Evolutionary conservation across 2,329 filamentous ascomycete genomes (phyloP).

Genomic region (Aspergillus aculeatus): DNA sequence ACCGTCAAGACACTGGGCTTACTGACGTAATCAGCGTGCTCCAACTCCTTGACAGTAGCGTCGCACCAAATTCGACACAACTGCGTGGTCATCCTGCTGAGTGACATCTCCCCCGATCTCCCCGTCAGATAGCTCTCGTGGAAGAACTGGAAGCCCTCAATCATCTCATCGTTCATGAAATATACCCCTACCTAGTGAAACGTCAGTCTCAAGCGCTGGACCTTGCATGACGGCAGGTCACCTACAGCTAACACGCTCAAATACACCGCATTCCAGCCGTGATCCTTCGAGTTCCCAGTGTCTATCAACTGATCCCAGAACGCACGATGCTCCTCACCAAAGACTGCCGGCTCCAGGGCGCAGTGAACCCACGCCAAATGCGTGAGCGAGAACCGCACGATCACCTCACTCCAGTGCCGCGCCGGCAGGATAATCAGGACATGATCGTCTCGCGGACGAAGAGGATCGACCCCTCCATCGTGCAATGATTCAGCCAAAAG

Average conservation of each 20-base stretch:
- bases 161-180: neutral
- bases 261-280: constrained; percentile 3
- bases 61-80: constrained; percentile 2
- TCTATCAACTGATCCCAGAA: neutral
- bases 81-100: neutral
- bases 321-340: neutral
- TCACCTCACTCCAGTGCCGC: neutral
- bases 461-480: neutral
- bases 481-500: neutral
- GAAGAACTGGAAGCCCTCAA: neutral
- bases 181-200: neutral
- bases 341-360: neutral
- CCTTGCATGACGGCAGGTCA: neutral
- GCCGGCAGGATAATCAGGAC: neutral
- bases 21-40: neutral
- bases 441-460: neutral
- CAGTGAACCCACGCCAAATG: constrained; percentile 4
- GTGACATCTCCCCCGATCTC: neutral
- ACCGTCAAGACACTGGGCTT: constrained; percentile 4
- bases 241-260: constrained; percentile 2
- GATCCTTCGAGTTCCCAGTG: neutral
- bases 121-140: neutral
- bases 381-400: neutral
- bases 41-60: neutral
- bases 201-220: neutral